Conservation (phyloP, 148 eudicot genomes). For the Pharnaceum exiguum region DNA sequence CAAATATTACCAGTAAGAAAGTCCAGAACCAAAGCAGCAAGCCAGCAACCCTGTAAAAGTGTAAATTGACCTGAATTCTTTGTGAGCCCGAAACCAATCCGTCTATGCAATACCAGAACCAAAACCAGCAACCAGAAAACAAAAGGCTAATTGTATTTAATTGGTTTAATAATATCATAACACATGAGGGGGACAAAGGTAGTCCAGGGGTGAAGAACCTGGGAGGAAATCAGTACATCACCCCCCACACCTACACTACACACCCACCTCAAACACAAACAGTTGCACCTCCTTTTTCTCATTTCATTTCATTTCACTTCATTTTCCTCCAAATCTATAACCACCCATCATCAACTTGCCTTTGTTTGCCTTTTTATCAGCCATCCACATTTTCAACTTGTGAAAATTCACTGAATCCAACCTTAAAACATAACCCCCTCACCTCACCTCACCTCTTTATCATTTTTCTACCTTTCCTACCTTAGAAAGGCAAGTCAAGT, state of each 20-base stretch:
- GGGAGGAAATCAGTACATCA: constrained; percentile 11
- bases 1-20: too few relatives aligned
- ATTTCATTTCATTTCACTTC: too few relatives aligned
- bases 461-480: not conserved
- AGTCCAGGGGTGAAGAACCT: constrained; percentile 29
- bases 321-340: not conserved
- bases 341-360: constrained; percentile 20
- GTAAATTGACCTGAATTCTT: too few relatives aligned
- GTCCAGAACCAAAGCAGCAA: too few relatives aligned
- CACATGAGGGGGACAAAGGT: not conserved
- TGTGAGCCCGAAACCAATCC: too few relatives aligned
- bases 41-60: too few relatives aligned
- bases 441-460: not conserved
- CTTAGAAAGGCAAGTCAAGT: not conserved
- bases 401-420: constrained; percentile 28
- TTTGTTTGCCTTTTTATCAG: too few relatives aligned
- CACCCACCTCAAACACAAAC: not conserved
- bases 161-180: too few relatives aligned
- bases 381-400: constrained; percentile 15
- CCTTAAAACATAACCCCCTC: not conserved
- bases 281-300: too few relatives aligned
- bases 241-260: not conserved
- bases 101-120: too few relatives aligned
- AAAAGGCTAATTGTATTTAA: too few relatives aligned
- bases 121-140: too few relatives aligned